Conservation (phyloP, 164 flowering plant genomes). For the Aristolochia californica region DNA sequence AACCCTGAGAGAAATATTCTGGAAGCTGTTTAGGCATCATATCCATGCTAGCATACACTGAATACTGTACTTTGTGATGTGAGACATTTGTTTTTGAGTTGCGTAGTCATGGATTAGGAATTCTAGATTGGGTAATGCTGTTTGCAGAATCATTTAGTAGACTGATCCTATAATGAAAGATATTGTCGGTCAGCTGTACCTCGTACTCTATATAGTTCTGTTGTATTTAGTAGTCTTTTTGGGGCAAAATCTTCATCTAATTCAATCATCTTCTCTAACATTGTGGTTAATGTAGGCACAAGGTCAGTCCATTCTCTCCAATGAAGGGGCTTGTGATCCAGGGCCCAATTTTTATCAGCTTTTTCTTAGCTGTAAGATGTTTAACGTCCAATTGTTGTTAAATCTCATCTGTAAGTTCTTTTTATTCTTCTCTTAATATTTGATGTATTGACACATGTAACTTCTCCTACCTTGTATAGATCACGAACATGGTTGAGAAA, state of each 20-base stretch:
- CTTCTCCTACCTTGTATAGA: constrained; percentile 29
- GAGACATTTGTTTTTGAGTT: too few relatives aligned
- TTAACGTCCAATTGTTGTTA: neutral
- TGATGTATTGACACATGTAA: neutral
- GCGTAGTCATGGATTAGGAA: too few relatives aligned
- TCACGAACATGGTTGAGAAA: constrained; percentile 73
- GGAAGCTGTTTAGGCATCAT: too few relatives aligned
- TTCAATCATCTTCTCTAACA: neutral
- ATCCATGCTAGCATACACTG: too few relatives aligned
- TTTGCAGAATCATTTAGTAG: too few relatives aligned
- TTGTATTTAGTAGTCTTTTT: too few relatives aligned
- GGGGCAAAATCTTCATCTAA: too few relatives aligned
- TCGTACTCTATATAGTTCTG: too few relatives aligned
- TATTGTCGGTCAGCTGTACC: too few relatives aligned
- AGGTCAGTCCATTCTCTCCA: constrained; percentile 71
- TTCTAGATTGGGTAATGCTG: too few relatives aligned
- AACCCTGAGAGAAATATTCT: too few relatives aligned
- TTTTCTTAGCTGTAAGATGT: constrained; percentile 72
- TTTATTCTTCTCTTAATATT: neutral
- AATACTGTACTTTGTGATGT: neutral
- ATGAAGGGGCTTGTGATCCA: constrained; percentile 70
- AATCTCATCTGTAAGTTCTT: neutral
- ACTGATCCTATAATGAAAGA: too few relatives aligned
- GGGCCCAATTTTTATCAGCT: constrained; percentile 78
- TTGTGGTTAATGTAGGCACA: constrained; percentile 40